Base-by-base conservation (phyloP, 2,329 filamentous ascomycete species). In the Didymella pinodella region DNA sequence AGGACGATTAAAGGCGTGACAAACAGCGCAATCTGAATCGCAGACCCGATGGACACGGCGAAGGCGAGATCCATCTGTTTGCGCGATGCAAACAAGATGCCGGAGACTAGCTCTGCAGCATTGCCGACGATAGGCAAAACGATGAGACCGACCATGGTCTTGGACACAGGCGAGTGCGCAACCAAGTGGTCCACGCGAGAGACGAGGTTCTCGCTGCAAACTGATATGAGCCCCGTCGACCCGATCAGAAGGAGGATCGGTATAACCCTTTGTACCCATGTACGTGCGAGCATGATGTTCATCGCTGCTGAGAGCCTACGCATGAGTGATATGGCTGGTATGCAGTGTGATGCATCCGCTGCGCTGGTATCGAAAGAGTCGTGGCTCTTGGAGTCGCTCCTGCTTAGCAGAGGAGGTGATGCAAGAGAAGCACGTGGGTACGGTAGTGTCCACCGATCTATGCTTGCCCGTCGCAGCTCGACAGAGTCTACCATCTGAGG, bases 191-290 rank as follows among this genome's bases (percentile, higher is more conserved):
- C 78, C 66, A 87, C 86, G 8, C 83, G 81, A 51, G 80, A 78
- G 47, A 86, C 84, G 79, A 87, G 82, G 65, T 80, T 86, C 63
- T 86, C 84, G 14, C 84, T 85, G 64, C 90, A 93, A 20, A 93
- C 79, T 2, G 90, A 91, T 48, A 95, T 91, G 52, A 92, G 80
- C 46, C 87, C 88, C 3, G 91, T 95, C 0, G 89, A 86, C 11
- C 83, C 78, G 11, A 82, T 80, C 2, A 96, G 84, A 0, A 63
- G 5, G 18, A 57, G 3, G 7, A 60, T 25, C 7, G 62, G 53
- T 6, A 47, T 31, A 20, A 18, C 20, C 38, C 47, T 63, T 1
- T 46, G 53, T 14, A 60, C 40, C 48, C 48, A 61, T 4, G 44
- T 20, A 2, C 48, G 31, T 5, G 40, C 32, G 20, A 34, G 43